A percentile compares a stretch with the other conserved stretches of the same genome.
phyloP scores from a whole-genome alignment of 176 grass and related monocot genomes.

The Typha latifolia region DNA sequence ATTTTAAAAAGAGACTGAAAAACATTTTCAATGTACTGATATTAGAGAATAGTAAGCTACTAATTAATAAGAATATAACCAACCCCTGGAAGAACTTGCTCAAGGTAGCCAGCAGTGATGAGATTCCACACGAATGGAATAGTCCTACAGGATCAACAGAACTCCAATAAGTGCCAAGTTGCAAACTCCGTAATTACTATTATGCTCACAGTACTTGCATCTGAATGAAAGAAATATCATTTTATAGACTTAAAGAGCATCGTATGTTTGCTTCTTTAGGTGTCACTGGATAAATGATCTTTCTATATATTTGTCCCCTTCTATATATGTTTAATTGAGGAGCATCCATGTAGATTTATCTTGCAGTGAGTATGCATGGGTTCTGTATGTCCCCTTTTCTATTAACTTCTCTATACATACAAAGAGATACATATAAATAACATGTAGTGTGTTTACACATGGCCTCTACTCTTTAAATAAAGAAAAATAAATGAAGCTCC shows the following conservation, averaged over 20 bases:
- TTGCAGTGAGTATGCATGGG: too few relatives aligned
- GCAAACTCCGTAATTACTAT: not conserved
- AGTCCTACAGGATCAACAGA: constrained; percentile 35
- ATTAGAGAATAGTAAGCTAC: not conserved
- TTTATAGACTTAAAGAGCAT: too few relatives aligned
- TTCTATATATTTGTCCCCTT: too few relatives aligned
- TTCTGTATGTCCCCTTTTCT: not conserved
- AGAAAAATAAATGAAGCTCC: not conserved
- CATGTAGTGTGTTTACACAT: not conserved
- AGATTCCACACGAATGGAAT: constrained; percentile 97
- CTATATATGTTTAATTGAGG: too few relatives aligned
- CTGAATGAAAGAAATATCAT: too few relatives aligned
- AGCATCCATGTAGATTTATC: too few relatives aligned
- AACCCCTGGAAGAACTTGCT: constrained; percentile 94
- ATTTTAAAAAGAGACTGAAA: too few relatives aligned
- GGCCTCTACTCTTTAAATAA: not conserved
- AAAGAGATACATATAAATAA: not conserved
- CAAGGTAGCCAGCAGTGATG: constrained; percentile 89
- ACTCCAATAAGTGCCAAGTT: constrained; percentile 1
- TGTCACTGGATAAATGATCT: too few relatives aligned
- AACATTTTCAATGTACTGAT: too few relatives aligned
- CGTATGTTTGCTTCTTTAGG: too few relatives aligned
- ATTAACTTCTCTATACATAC: not conserved
- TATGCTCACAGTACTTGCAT: too few relatives aligned
- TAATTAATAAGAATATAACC: not conserved